Evolutionary conservation across 768 basidiomycete genomes (phyloP).

Genomic region (Tephrocybe sp.): DNA sequence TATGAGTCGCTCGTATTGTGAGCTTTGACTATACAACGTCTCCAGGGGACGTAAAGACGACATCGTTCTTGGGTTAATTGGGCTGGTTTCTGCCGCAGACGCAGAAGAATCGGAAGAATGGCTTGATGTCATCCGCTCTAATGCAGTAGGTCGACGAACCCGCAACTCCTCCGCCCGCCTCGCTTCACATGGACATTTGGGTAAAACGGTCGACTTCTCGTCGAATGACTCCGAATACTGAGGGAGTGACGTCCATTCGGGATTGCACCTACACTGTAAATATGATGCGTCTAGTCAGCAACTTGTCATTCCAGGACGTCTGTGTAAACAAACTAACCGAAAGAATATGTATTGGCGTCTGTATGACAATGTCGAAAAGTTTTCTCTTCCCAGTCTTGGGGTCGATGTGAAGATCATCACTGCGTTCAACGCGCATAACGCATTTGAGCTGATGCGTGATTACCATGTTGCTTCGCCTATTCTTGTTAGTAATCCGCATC

Average conservation of each 20-base stretch:
- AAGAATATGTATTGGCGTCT: conserved; percentile 82
- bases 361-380: conserved; percentile 83
- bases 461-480: conserved; percentile 69
- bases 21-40: conserved; percentile 38
- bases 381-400: conserved; percentile 70
- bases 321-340: conserved; percentile 53
- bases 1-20: conserved; percentile 75
- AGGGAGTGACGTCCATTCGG: conserved; percentile 77
- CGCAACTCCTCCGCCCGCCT: conserved; percentile 8
- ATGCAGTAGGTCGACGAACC: conserved; percentile 11
- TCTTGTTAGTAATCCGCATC: conserved; percentile 79
- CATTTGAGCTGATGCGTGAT: conserved; percentile 80
- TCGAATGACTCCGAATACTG: conserved; percentile 58
- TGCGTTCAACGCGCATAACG: conserved; percentile 78
- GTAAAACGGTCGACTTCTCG: conserved; percentile 27
- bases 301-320: neutral
- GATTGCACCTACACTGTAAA: conserved; percentile 76
- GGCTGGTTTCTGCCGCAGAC: conserved; percentile 34
- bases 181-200: conserved; percentile 46
- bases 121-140: conserved; percentile 29
- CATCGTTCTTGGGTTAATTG: conserved; percentile 27
- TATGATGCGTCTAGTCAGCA: neutral
- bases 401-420: conserved; percentile 65
- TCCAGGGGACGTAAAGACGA: conserved; percentile 29
- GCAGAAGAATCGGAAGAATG: conserved; percentile 33